A percentile compares a stretch with the other conserved stretches of the same genome.
Conservation (phyloP, 129 eudicot species). For the Tagetes erecta region DNA sequence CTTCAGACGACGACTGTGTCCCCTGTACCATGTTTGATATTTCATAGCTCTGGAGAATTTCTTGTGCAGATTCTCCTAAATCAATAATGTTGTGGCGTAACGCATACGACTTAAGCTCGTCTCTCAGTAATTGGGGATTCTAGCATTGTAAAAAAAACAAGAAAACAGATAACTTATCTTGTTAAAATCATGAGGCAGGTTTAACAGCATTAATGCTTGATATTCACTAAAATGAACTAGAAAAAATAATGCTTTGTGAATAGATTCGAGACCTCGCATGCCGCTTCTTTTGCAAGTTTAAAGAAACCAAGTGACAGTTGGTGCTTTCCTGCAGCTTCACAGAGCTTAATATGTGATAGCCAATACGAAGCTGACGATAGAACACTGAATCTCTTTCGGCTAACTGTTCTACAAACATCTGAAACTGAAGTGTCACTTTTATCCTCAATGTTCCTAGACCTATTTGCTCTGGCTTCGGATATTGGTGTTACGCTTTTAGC, state of each 20-base stretch:
- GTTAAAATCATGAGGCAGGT: background rate
- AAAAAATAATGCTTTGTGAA: background rate
- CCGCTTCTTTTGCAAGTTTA: constrained; percentile 84
- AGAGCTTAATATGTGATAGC: constrained; percentile 83
- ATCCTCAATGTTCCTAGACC: constrained; percentile 37
- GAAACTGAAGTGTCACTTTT: constrained; percentile 55
- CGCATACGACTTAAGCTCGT: constrained; percentile 63
- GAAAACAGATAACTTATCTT: background rate
- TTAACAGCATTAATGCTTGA: background rate
- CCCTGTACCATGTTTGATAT: constrained; percentile 49
- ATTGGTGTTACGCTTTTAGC: constrained; percentile 58
- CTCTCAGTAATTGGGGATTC: constrained; percentile 61
- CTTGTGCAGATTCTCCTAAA: constrained; percentile 54
- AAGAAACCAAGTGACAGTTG: constrained; percentile 83
- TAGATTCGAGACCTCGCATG: constrained; percentile 68
- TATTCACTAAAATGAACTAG: too few relatives aligned
- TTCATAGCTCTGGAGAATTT: constrained; percentile 55
- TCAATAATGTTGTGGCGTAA: constrained; percentile 54
- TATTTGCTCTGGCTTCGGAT: constrained; percentile 64
- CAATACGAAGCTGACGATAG: constrained; percentile 82
- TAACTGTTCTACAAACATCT: constrained; percentile 56
- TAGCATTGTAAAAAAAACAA: background rate
- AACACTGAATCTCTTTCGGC: constrained; percentile 53
- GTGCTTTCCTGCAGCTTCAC: constrained; percentile 82
- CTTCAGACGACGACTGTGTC: constrained; percentile 31